Conservation (phyloP, 495 filamentous ascomycete genomes). For the Aspergillus funiculosus region DNA sequence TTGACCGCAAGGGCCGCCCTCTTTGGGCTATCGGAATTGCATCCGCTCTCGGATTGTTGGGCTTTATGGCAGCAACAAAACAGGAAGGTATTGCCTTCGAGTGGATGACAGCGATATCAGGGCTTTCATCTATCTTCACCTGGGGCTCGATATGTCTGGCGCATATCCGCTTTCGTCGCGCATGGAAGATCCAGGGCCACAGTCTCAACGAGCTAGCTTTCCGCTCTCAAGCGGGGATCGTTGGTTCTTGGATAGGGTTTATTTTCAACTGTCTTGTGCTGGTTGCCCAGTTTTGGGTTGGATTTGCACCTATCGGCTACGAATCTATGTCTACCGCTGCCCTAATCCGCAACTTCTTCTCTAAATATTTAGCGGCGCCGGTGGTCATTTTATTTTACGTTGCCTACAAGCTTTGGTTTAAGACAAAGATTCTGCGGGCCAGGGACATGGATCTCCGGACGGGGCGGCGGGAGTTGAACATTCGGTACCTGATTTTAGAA, state of each 20-base stretch:
- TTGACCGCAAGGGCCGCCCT: slow-evolving; percentile 78
- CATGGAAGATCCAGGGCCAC: slow-evolving; percentile 67
- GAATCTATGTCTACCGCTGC: slow-evolving; percentile 32
- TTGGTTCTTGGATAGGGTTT: slow-evolving; percentile 82
- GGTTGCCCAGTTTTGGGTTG: slow-evolving; percentile 90
- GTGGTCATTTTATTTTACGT: slow-evolving; percentile 73
- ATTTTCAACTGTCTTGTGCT: slow-evolving; percentile 75
- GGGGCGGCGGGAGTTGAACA: slow-evolving; percentile 81
- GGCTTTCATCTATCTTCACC: slow-evolving; percentile 84
- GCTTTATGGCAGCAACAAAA: slow-evolving; percentile 67
- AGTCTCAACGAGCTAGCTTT: slow-evolving; percentile 72
- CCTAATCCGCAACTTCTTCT: slow-evolving; percentile 63
- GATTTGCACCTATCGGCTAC: slow-evolving; percentile 69
- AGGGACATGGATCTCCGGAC: slow-evolving; percentile 81
- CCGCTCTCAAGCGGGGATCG: slow-evolving; percentile 68
- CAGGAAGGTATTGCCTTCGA: slow-evolving; percentile 60
- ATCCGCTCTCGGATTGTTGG: slow-evolving; percentile 65
- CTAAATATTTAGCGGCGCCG: slow-evolving; percentile 73
- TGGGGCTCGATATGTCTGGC: slow-evolving; percentile 85
- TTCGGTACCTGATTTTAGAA: slow-evolving; percentile 65
- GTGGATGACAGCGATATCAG: slow-evolving; percentile 89
- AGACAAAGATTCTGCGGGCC: slow-evolving; percentile 58
- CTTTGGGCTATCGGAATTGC: slow-evolving; percentile 67
- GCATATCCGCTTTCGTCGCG: slow-evolving; percentile 87
- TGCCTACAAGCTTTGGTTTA: slow-evolving; percentile 70